Percentiles rank a stretch among this genome's conserved stretches.
phyloP scores from a whole-genome alignment of 805 yeast genomes.

The Zygoascus biomembranicola region DNA sequence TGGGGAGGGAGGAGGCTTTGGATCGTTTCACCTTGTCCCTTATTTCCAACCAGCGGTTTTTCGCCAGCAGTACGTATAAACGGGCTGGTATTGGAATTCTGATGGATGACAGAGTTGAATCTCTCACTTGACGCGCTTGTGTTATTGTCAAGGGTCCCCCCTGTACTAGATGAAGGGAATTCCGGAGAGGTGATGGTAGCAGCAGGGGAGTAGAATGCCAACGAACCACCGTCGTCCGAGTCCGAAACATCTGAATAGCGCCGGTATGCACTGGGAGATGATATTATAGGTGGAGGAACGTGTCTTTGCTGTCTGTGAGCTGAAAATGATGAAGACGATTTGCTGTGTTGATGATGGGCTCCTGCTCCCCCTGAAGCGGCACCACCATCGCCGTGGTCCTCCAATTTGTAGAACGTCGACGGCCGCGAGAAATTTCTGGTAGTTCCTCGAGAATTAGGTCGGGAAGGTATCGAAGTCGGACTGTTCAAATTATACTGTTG shows the following conservation, averaged over 20 bases:
- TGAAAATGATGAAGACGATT: neutral
- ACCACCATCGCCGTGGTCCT: neutral
- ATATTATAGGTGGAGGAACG: neutral
- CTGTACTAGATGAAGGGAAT: neutral
- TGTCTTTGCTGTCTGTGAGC: neutral
- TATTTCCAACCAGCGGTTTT: neutral
- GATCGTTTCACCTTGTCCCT: neutral
- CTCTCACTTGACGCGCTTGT: neutral
- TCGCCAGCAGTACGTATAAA: neutral
- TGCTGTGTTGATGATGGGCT: neutral
- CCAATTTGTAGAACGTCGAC: constrained; percentile 15
- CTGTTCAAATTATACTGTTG: neutral
- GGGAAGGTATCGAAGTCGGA: constrained; percentile 1
- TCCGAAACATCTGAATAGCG: neutral
- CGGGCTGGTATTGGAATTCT: neutral
- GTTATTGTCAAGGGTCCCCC: neutral
- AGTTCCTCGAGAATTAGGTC: constrained; percentile 8
- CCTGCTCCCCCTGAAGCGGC: neutral
- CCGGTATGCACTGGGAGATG: neutral
- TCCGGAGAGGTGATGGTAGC: neutral
- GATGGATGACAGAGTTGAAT: neutral
- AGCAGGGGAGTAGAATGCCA: neutral
- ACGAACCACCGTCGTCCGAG: neutral
- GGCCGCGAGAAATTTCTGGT: constrained; percentile 19
- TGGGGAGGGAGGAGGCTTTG: neutral